These are phyloP conservation scores for Aspergillus fischeri DNA, from an alignment of 2,329 filamentous ascomycete species.

Conservation along the genomic window DNA sequence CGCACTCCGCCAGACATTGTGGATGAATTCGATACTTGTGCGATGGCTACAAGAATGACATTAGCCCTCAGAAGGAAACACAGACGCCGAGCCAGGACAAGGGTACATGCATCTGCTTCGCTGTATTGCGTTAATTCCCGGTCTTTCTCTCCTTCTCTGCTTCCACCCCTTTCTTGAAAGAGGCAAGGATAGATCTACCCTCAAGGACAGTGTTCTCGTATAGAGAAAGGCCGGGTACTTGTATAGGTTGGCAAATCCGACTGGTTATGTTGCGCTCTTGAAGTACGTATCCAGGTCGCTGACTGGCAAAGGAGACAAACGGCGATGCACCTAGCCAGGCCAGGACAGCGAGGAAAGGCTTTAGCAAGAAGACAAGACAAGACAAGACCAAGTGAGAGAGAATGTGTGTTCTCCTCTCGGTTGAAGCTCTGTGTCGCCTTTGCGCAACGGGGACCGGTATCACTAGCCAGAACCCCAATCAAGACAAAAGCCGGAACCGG, in stretches of 20 bases:
- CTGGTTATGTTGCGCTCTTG: background rate
- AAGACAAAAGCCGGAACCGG: background rate
- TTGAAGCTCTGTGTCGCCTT: background rate
- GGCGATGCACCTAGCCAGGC: background rate
- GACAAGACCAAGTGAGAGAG: background rate
- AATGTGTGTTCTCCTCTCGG: background rate
- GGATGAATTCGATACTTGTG: background rate
- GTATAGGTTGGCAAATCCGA: no score
- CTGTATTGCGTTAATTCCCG: background rate
- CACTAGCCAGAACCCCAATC: background rate
- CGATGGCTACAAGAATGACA: background rate
- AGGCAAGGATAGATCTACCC: background rate
- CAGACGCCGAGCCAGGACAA: background rate
- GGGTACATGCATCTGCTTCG: background rate
- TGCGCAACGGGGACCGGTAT: background rate
- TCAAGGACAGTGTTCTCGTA: background rate
- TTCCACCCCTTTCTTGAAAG: background rate
- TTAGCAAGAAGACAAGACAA: background rate
- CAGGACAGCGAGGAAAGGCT: background rate
- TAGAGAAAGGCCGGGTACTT: background rate
- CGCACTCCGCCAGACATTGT: background rate
- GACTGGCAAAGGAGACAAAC: slow-evolving; percentile 6
- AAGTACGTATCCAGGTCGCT: background rate
- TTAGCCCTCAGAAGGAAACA: background rate
- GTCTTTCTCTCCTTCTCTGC: background rate